Percentiles rank a stretch among this genome's conserved stretches.
phyloP scores from a whole-genome alignment of 164 flowering plant species.

The Magnolia kwangsiensis region DNA sequence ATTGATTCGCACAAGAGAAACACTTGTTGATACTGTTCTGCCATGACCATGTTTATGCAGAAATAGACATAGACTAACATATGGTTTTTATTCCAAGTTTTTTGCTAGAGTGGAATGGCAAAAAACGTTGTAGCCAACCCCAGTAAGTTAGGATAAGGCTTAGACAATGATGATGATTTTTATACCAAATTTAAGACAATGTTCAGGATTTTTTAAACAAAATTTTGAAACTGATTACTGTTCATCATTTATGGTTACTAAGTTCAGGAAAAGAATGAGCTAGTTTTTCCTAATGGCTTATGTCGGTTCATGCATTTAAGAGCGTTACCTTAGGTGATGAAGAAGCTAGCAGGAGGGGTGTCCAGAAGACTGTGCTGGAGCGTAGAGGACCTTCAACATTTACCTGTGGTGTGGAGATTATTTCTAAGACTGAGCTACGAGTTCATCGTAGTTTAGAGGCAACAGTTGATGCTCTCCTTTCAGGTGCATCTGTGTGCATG shows the following conservation, averaged over 20 bases:
- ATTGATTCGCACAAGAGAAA: background rate
- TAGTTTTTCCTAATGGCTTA: slow-evolving; percentile 6
- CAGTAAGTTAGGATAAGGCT: too few relatives aligned
- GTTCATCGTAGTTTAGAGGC: slow-evolving; percentile 80
- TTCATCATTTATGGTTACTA: background rate
- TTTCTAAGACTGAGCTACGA: slow-evolving; percentile 74
- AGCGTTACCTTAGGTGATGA: slow-evolving; percentile 97
- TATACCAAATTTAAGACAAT: too few relatives aligned
- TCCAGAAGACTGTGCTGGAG: slow-evolving; percentile 82
- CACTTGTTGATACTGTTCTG: background rate
- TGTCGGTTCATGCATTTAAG: slow-evolving; percentile 27
- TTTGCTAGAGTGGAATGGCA: too few relatives aligned
- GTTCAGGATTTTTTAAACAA: background rate
- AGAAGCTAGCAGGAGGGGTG: slow-evolving; percentile 90
- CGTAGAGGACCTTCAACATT: slow-evolving; percentile 93
- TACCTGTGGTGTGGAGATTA: slow-evolving; percentile 76
- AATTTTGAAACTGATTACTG: background rate
- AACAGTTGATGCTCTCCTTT: slow-evolving; percentile 89
- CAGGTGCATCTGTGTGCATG: slow-evolving; percentile 35
- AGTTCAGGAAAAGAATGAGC: background rate
- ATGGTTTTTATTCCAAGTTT: background rate
- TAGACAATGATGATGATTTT: too few relatives aligned
- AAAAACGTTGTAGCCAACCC: too few relatives aligned
- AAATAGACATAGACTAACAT: background rate
- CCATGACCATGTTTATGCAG: background rate